Conservation (phyloP, 306 rosid genomes). For the Rosa lucieae region DNA sequence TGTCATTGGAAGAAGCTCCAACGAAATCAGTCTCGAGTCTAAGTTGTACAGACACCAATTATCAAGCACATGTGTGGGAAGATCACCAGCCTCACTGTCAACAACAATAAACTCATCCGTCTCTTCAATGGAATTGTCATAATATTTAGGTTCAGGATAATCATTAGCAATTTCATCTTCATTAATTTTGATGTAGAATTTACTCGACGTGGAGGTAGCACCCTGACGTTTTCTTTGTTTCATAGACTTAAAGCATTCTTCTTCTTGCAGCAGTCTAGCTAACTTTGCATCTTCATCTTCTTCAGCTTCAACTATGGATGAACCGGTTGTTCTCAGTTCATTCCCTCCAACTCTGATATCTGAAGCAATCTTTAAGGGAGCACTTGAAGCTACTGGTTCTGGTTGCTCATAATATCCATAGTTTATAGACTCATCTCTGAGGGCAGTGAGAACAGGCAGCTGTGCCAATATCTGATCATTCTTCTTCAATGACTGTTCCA, state of each 20-base stretch:
- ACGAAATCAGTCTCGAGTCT: constrained; percentile 78
- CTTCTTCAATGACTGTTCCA: constrained; percentile 63
- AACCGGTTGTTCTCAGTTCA: constrained; percentile 5
- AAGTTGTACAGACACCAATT: constrained; percentile 92
- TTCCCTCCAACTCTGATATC: constrained; percentile 30
- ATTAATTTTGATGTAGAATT: constrained; percentile 79
- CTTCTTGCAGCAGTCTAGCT: constrained; percentile 87
- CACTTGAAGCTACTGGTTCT: constrained; percentile 38
- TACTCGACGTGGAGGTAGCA: constrained; percentile 36
- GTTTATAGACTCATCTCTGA: constrained; percentile 58
- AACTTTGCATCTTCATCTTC: constrained; percentile 75
- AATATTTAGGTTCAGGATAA: constrained; percentile 88
- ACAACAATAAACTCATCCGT: constrained; percentile 70
- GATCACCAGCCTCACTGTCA: constrained; percentile 62
- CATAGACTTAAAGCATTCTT: constrained; percentile 70
- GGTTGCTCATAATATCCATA: constrained; percentile 38
- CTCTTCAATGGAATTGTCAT: constrained; percentile 65
- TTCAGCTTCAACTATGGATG: constrained; percentile 28
- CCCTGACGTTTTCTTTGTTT: constrained; percentile 61
- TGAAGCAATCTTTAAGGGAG: constrained; percentile 51
- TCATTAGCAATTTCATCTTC: constrained; percentile 96
- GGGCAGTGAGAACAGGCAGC: constrained; percentile 65
- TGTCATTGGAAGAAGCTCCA: constrained; percentile 98
- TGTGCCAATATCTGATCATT: constrained; percentile 55
- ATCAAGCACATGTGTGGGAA: constrained; percentile 81